A percentile compares a stretch with the other conserved stretches of the same genome.
Conservation (phyloP, 2,329 filamentous ascomycete species). For the Sphaceloma murrayae region DNA sequence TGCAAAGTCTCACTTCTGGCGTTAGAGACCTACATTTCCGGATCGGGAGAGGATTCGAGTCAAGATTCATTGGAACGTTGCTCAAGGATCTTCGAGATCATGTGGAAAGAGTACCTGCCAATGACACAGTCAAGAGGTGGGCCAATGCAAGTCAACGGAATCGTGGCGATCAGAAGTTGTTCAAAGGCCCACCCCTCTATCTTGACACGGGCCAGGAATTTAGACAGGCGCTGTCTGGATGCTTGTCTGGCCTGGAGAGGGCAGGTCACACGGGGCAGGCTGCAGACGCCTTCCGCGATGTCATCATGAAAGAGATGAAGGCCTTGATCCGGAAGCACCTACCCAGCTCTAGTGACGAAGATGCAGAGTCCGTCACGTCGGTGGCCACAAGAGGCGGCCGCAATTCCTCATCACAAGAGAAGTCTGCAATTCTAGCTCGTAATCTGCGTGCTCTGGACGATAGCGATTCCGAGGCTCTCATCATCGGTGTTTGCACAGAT, state of each 20-base stretch:
- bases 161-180: conserved; percentile 56
- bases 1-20: conserved; percentile 71
- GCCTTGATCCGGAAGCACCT: conserved; percentile 73
- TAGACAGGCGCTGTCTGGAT: conserved; percentile 58
- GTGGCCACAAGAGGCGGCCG: conserved; percentile 65
- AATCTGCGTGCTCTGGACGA: conserved; percentile 78
- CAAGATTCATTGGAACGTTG: conserved; percentile 66
- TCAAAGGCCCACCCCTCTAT: conserved; percentile 66
- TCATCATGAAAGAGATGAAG: conserved; percentile 76
- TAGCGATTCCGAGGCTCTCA: conserved; percentile 73
- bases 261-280: conserved; percentile 72
- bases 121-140: conserved; percentile 77
- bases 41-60: conserved; percentile 80
- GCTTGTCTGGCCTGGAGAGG: conserved; percentile 68
- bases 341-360: conserved; percentile 88
- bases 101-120: conserved; percentile 57
- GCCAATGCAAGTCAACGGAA: conserved; percentile 64
- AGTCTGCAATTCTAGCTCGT: conserved; percentile 75
- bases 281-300: conserved; percentile 73
- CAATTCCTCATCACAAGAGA: conserved; percentile 71
- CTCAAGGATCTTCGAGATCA: conserved; percentile 75
- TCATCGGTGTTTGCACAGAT: conserved; percentile 73
- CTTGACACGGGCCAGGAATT: conserved; percentile 62
- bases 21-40: conserved; percentile 65
- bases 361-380: conserved; percentile 57